Conservation (phyloP, 2,329 filamentous ascomycete genomes). For the Colletotrichum gigasporum region DNA sequence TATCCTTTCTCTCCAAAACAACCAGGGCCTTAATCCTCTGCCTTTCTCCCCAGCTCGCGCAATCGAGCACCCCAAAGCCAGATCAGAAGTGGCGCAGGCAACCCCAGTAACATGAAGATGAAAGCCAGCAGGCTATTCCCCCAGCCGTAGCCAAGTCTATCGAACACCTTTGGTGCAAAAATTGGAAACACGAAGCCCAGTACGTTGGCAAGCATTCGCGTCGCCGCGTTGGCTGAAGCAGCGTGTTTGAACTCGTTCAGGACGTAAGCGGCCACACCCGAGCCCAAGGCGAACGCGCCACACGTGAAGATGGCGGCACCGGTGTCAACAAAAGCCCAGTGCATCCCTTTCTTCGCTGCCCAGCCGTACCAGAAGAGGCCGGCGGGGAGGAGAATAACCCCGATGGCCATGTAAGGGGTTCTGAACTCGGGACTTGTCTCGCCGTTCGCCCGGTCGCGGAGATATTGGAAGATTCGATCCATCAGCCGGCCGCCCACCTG, state of each 20-base stretch:
- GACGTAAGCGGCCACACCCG: slow-evolving; percentile 63
- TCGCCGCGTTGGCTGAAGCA: slow-evolving; percentile 57
- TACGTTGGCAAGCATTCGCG: slow-evolving; percentile 61
- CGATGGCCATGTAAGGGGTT: slow-evolving; percentile 62
- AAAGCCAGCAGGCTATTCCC: slow-evolving; percentile 51
- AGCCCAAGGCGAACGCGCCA: slow-evolving; percentile 62
- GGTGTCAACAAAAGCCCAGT: slow-evolving; percentile 68
- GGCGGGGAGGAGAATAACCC: slow-evolving; percentile 60
- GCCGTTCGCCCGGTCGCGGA: neutral
- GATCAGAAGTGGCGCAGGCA: neutral
- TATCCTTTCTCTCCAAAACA: too few relatives aligned
- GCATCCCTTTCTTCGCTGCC: slow-evolving; percentile 58
- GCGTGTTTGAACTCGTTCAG: slow-evolving; percentile 57
- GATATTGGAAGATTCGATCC: slow-evolving; percentile 46
- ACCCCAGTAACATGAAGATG: slow-evolving; percentile 37
- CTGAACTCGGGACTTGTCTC: slow-evolving; percentile 54
- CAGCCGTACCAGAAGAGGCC: slow-evolving; percentile 69
- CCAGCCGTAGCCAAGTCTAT: slow-evolving; percentile 54
- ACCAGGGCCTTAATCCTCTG: neutral
- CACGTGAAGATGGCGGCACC: slow-evolving; percentile 63
- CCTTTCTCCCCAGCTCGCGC: neutral
- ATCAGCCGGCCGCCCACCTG: slow-evolving; percentile 47
- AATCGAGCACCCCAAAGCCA: slow-evolving; percentile 5
- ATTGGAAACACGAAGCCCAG: slow-evolving; percentile 66
- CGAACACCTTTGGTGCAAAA: slow-evolving; percentile 55